phyloP scores from a whole-genome alignment of 768 basidiomycete species.

The Nevesoporus exiguus region DNA sequence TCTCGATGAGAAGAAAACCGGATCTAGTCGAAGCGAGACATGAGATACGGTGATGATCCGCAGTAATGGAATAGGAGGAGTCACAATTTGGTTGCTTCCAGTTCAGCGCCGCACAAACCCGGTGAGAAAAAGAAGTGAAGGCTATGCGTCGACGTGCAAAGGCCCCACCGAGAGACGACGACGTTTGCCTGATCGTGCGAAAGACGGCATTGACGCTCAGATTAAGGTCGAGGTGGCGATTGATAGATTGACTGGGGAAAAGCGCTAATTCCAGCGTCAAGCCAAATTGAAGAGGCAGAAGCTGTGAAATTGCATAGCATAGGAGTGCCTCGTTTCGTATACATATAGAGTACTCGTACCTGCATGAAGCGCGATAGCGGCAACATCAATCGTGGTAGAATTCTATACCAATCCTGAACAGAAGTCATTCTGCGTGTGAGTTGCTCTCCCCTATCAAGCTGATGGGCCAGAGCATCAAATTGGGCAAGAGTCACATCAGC shows the following conservation, averaged over 20 bases:
- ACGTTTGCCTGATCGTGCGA: conserved; percentile 73
- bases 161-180: conserved; percentile 47
- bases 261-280: conserved; percentile 84
- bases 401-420: conserved; percentile 44
- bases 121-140: conserved; percentile 91
- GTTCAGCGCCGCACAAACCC: conserved; percentile 86
- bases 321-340: conserved; percentile 2
- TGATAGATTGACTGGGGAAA: conserved; percentile 41
- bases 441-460: conserved; percentile 42
- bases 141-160: conserved; percentile 71
- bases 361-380: conserved; percentile 73
- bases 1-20: conserved; percentile 89
- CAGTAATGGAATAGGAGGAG: conserved; percentile 13
- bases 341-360: conserved; percentile 41
- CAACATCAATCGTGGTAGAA: conserved; percentile 55
- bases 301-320: conserved; percentile 36
- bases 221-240: conserved; percentile 69
- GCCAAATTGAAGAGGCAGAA: conserved; percentile 59
- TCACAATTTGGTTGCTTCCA: conserved; percentile 99
- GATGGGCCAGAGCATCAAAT: conserved; percentile 63
- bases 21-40: conserved; percentile 52
- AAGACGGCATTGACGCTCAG: conserved; percentile 81
- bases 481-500: conserved; percentile 82
- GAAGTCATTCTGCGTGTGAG: conserved; percentile 29
- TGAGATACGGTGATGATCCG: conserved; percentile 23